A percentile compares a stretch with the other conserved stretches of the same genome.
Evolutionary conservation across 2,329 filamentous ascomycete species (phyloP).

Genomic region (Talaromyces verruculosus): DNA sequence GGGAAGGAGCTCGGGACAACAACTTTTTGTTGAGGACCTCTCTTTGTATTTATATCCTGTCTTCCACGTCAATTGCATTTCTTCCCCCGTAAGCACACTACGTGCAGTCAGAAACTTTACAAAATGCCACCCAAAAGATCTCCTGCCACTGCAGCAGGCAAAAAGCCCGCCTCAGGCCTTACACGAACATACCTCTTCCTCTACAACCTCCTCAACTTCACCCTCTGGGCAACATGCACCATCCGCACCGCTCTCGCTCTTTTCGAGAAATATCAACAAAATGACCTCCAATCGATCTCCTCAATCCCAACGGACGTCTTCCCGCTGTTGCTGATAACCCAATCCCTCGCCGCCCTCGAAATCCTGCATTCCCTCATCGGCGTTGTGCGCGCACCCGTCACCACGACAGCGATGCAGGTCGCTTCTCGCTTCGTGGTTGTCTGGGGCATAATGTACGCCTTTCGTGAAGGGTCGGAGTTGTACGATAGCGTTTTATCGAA

Average conservation of each 20-base stretch:
- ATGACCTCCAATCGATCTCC: constrained; percentile 46
- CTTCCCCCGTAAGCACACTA: not conserved
- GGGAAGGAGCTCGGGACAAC: constrained; percentile 7
- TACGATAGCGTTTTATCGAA: constrained; percentile 3
- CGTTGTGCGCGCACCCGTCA: constrained; percentile 78
- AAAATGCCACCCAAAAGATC: constrained; percentile 19
- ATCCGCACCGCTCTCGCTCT: constrained; percentile 62
- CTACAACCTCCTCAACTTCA: constrained; percentile 79
- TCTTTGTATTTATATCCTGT: not conserved
- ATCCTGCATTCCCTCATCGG: constrained; percentile 77
- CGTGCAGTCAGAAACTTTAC: not conserved
- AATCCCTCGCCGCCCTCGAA: constrained; percentile 81
- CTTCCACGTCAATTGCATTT: not conserved
- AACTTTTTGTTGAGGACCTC: not conserved
- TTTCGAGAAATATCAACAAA: constrained; percentile 39
- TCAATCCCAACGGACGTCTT: constrained; percentile 50
- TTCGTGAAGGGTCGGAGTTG: constrained; percentile 69
- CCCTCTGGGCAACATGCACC: constrained; percentile 77
- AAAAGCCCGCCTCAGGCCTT: constrained; percentile 19
- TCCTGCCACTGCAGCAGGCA: not conserved
- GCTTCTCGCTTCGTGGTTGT: constrained; percentile 82
- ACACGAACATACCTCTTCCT: constrained; percentile 66
- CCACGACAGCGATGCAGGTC: constrained; percentile 89
- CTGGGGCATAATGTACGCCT: constrained; percentile 76
- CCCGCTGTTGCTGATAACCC: constrained; percentile 60